Evolutionary conservation across 495 filamentous ascomycete genomes (phyloP).

Genomic region (Bacidia rubella): DNA sequence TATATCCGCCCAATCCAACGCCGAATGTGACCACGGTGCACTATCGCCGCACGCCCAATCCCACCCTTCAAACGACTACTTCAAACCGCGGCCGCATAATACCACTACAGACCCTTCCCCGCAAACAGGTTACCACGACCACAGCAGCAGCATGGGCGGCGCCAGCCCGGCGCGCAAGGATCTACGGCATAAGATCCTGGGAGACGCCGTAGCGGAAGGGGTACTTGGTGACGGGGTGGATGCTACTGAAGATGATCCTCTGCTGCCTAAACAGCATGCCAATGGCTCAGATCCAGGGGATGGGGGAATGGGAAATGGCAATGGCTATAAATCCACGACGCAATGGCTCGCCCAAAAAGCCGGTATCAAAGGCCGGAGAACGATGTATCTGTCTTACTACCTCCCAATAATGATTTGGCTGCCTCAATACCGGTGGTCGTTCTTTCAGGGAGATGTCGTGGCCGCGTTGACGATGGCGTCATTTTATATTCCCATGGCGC

Average conservation of each 20-base stretch:
- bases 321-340: conserved; percentile 35
- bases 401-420: conserved; percentile 85
- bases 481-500: conserved; percentile 95
- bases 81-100: too few relatives aligned
- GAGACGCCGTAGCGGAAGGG: conserved; percentile 27
- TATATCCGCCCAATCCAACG: conserved; percentile 2
- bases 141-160: conserved; percentile 1
- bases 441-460: conserved; percentile 71
- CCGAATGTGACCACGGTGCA: conserved; percentile 13
- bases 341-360: conserved; percentile 45
- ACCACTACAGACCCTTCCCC: too few relatives aligned
- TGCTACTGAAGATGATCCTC: neutral
- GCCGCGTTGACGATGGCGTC: conserved; percentile 84
- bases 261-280: neutral
- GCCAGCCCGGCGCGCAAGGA: conserved; percentile 6
- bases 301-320: conserved; percentile 21
- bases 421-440: conserved; percentile 65
- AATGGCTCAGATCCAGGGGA: conserved; percentile 1
- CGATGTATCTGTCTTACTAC: conserved; percentile 85
- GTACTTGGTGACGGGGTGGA: conserved; percentile 21
- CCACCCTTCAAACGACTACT: neutral
- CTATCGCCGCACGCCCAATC: conserved; percentile 9
- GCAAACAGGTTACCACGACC: too few relatives aligned
- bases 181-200: conserved; percentile 19
- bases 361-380: conserved; percentile 40